Base-by-base conservation (phyloP, 176 grass and related monocot species). In the Rhynchospora pubera region DNA sequence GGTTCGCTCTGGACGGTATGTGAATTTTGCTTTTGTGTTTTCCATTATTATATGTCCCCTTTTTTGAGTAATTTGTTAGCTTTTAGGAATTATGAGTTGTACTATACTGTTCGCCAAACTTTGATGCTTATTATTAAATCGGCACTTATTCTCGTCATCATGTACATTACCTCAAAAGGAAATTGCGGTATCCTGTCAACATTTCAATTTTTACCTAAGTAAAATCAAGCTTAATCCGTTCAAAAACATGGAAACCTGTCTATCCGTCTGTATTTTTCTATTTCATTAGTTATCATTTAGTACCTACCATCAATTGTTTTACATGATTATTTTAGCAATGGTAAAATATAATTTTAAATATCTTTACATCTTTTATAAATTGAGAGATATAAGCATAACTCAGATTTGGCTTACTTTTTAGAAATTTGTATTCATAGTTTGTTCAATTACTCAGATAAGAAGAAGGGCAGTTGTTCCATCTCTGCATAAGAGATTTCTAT, bases 401-500 rank as follows among this genome's bases (percentile, higher is more conserved):
- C 34, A 39, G 34, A 39, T 39, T 39, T 39, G 34, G 34, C 34
- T 39, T 39, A 39, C 34, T 5, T 39, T 39, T 58, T 19, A 58
- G 56, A 18, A 18, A 61, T 23, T 26, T 51, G 50, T 74, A 12
- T 44, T 57, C 75, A 63, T 79, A 70, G 82, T 44, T 72, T 65
- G 79, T 65, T 15, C 19, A 77, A 87, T 82, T 42, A 86, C 85
- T 84, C 57, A 97, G 94, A 84, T 86, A 32, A 91, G 92, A 78
- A 88, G 92, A 64, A 89, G 92, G 85, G 85, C 95, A 68, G 95
- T 98, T 44, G 85, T 89, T 57, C 95, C 95, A 84, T 98, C 95
- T 57, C 89, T 98, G 57, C 95, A 98, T 82, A 98, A 87, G 84
- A 89, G 84, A 86, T 98, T 88, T 86, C 78, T 98, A 11, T 93